These are phyloP conservation scores for Leccinum subrobustum DNA, from an alignment of 1,284 basidiomycete species.

Conservation along the genomic window DNA sequence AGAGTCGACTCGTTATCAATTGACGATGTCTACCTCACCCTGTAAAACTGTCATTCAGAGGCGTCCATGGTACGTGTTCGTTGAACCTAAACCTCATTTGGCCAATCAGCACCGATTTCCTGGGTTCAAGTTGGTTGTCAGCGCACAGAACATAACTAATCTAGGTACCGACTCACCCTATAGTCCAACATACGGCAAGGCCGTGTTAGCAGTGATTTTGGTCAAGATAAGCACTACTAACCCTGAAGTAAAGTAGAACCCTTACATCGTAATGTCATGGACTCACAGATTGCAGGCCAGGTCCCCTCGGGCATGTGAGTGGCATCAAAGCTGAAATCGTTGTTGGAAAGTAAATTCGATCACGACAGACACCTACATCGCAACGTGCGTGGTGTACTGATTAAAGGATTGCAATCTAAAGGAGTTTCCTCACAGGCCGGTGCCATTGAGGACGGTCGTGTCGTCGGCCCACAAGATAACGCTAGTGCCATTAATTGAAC, in stretches of 20 bases:
- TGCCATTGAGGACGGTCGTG: constrained; percentile 27
- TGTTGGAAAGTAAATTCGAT: background rate
- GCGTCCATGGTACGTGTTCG: background rate
- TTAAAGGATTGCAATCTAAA: constrained; percentile 34
- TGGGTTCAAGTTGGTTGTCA: background rate
- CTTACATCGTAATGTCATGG: background rate
- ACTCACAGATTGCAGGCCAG: constrained; percentile 37
- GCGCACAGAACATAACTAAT: background rate
- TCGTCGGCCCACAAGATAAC: constrained; percentile 41
- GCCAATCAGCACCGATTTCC: constrained; percentile 14
- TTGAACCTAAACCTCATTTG: constrained; percentile 3
- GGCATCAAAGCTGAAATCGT: constrained; percentile 29
- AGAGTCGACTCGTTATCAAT: constrained; percentile 43
- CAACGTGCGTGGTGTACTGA: constrained; percentile 33
- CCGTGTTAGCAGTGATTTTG: background rate
- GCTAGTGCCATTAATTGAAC: constrained; percentile 42
- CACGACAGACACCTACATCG: constrained; percentile 24
- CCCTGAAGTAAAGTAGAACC: constrained; percentile 5
- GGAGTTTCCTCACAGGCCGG: constrained; percentile 33
- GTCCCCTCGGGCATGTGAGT: constrained; percentile 38
- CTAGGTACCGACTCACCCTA: constrained; percentile 6
- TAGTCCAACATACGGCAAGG: background rate
- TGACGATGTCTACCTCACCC: constrained; percentile 61
- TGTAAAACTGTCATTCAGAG: constrained; percentile 1
- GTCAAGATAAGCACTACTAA: background rate